phyloP scores from a whole-genome alignment of 208 protist species.

The Wallacemonas sp. region DNA sequence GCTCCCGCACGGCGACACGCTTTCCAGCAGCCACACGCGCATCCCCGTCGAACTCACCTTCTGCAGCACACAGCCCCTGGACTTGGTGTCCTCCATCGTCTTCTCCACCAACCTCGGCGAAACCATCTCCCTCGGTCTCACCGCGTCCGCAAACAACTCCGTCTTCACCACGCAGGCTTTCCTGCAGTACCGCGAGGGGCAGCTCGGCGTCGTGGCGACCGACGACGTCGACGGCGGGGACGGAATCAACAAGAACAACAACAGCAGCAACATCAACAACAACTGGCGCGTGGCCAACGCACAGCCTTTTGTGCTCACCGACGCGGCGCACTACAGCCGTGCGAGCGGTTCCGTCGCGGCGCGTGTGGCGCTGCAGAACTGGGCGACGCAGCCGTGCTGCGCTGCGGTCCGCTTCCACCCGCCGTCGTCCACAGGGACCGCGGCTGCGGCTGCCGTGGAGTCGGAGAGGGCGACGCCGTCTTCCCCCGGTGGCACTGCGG shows the following conservation, averaged over 20 bases:
- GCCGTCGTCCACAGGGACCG: background rate
- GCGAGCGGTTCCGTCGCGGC: background rate
- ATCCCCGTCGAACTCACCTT: constrained; percentile 79
- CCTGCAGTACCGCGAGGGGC: constrained; percentile 32
- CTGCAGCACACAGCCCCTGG: constrained; percentile 61
- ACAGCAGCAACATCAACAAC: too few relatives aligned
- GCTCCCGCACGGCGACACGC: constrained; percentile 72
- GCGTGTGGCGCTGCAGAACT: constrained; percentile 7
- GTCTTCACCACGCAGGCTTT: constrained; percentile 75
- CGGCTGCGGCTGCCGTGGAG: too few relatives aligned
- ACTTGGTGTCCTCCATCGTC: constrained; percentile 84
- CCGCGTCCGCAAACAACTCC: constrained; percentile 86
- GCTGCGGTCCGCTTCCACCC: background rate
- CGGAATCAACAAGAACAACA: too few relatives aligned
- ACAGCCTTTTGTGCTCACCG: constrained; percentile 30
- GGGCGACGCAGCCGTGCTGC: constrained; percentile 6
- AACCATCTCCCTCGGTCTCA: constrained; percentile 75
- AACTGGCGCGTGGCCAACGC: constrained; percentile 8
- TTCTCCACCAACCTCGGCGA: constrained; percentile 81
- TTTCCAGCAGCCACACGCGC: constrained; percentile 15
- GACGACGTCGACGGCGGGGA: constrained; percentile 12
- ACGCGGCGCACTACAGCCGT: constrained; percentile 5
- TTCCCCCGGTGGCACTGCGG: too few relatives aligned
- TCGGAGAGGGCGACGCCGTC: too few relatives aligned
- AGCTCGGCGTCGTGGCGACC: constrained; percentile 34